Conservation (phyloP, 345 rosid genomes). For the Lepidium aucheri region DNA sequence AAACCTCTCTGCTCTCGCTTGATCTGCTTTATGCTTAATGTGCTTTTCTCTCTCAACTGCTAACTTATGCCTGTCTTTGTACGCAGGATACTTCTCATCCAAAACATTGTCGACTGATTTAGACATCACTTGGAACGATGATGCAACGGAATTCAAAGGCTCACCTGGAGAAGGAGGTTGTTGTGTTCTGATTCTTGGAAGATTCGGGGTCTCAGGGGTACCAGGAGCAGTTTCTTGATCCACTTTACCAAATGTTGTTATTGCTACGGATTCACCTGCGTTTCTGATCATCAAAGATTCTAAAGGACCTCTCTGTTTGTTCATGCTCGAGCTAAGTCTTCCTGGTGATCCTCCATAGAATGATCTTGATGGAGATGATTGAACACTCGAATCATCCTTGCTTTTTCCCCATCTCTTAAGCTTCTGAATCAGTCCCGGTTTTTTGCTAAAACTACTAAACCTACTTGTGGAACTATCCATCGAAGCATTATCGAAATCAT, state of each 20-base stretch:
- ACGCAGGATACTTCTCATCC: conserved; percentile 87
- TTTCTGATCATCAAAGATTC: conserved; percentile 87
- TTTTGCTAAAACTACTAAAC: conserved; percentile 68
- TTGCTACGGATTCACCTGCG: conserved; percentile 69
- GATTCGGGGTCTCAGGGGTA: conserved; percentile 52
- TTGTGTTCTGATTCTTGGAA: conserved; percentile 50
- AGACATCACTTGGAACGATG: conserved; percentile 87
- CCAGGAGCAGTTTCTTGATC: conserved; percentile 48
- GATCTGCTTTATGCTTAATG: conserved; percentile 70
- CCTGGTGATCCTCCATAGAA: conserved; percentile 68
- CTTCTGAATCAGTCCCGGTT: conserved; percentile 66
- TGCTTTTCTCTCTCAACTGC: conserved; percentile 86
- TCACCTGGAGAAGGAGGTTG: conserved; percentile 46
- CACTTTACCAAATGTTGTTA: conserved; percentile 67
- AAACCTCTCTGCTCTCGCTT: conserved; percentile 71
- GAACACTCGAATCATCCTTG: conserved; percentile 74
- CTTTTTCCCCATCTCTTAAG: conserved; percentile 84
- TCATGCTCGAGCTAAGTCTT: conserved; percentile 54
- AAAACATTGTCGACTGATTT: conserved; percentile 70
- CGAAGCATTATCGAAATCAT: conserved; percentile 80
- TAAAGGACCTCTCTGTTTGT: conserved; percentile 67
- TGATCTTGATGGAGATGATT: conserved; percentile 72
- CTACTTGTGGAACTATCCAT: conserved; percentile 76
- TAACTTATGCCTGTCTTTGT: conserved; percentile 84
- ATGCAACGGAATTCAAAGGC: conserved; percentile 50